phyloP scores from a whole-genome alignment of 108 stramenopile species.

The Skeletonema costatum region DNA sequence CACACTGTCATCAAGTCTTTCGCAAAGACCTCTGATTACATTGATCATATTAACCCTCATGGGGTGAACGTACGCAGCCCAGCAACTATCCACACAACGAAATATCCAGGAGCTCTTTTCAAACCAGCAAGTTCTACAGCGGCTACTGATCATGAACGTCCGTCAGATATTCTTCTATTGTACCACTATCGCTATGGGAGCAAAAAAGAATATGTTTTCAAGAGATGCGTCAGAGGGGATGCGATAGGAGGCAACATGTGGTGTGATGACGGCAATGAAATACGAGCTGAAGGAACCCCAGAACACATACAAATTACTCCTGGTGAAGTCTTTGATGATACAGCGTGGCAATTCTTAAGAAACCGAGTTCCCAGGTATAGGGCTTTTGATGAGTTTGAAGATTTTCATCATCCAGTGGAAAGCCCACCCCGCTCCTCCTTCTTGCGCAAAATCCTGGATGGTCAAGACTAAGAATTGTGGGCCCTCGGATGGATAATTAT shows the following conservation, averaged over 20 bases:
- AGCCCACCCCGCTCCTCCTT: too few species aligned
- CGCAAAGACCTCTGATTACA: conserved; percentile 11
- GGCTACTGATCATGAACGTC: conserved; percentile 13
- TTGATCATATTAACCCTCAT: conserved; percentile 3
- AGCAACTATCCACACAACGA: neutral
- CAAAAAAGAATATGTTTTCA: conserved; percentile 8
- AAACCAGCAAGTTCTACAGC: neutral
- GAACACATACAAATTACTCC: neutral
- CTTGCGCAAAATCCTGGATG: too few species aligned
- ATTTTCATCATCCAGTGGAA: neutral
- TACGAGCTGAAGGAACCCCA: neutral
- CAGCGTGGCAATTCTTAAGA: conserved; percentile 14
- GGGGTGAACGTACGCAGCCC: neutral
- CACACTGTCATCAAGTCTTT: conserved; percentile 30
- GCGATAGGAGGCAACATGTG: neutral
- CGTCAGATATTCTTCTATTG: conserved; percentile 7
- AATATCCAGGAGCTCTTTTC: conserved; percentile 1
- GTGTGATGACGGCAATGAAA: neutral
- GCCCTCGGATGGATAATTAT: too few species aligned
- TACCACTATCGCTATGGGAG: conserved; percentile 17
- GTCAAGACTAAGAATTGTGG: too few species aligned
- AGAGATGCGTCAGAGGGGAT: conserved; percentile 14
- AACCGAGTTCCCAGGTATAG: conserved; percentile 7
- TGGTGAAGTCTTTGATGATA: conserved; percentile 14
- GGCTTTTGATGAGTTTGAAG: conserved; percentile 10